Base-by-base conservation (phyloP, 2,329 filamentous ascomycete genomes). In the Diplocarpon mali region DNA sequence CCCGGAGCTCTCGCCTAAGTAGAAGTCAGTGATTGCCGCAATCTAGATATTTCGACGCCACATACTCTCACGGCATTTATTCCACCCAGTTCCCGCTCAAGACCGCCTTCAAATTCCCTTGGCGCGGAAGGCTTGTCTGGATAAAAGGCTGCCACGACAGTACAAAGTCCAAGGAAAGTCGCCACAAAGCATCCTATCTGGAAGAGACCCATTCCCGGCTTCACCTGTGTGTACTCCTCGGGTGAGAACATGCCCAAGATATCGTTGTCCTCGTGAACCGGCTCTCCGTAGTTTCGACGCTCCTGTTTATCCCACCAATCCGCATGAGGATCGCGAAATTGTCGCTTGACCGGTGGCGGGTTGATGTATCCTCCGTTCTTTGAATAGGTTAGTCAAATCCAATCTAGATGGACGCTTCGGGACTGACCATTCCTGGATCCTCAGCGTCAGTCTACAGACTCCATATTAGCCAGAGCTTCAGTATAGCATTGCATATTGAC, bases 231-330 rank as follows among this genome's bases (percentile, higher is more conserved):
- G 70, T 98, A 96, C 59, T 89, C 82, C 64, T 92, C 80, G 2
- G 87, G 79, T 40, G 85, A 83, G 68, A 98, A 90, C 53, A 95
- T 83, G 57, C 88, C 89, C 46, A 96, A 73, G 46, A 88, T 75
- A 64, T 98, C 93, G 66, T 95, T 84, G 66, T 98, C 92, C 67
- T 98, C 93, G 66, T 98, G 90, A 42, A 94, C 79, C 11, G 90
- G 86, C 67, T 98, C 93, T 66, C 89, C 89, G 64, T 85, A 96
- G 74, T 98, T 96, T 60, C 92, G 80, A 64, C 89, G 82, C 67
- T 96, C 92, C 69, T 98, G 92, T 66, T 88, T 84, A 68, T 98
- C 90, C 86, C 88, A 96, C 87, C 88, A 98, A 62, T 86, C 81
- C 62, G 68, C 90, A 64, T 96, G 78, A 30, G 93, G 92, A 66